phyloP scores from a whole-genome alignment of 495 filamentous ascomycete genomes.

The Neurospora sp. region DNA sequence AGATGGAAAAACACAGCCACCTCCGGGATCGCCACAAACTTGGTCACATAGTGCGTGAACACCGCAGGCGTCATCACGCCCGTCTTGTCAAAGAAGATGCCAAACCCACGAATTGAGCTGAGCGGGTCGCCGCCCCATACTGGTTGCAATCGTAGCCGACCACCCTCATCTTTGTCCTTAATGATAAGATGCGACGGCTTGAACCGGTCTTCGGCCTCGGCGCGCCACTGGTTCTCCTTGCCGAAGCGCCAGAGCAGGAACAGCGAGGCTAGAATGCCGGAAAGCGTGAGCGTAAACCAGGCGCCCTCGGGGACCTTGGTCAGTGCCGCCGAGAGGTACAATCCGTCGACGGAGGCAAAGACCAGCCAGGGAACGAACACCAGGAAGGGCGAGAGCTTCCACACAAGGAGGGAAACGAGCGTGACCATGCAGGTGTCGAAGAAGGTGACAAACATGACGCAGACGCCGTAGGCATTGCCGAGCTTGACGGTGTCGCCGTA shows the following conservation, averaged over 20 bases:
- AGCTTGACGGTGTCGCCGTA: slow-evolving; percentile 56
- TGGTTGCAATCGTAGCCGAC: slow-evolving; percentile 22
- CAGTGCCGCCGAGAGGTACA: slow-evolving; percentile 56
- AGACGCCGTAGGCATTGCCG: slow-evolving; percentile 45
- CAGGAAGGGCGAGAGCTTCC: slow-evolving; percentile 47
- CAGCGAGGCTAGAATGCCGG: slow-evolving; percentile 44
- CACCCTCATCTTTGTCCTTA: slow-evolving; percentile 10
- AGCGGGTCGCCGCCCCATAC: slow-evolving; percentile 38
- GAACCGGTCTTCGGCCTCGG: slow-evolving; percentile 52
- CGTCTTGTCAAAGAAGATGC: slow-evolving; percentile 59
- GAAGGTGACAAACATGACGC: slow-evolving; percentile 67
- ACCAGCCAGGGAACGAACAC: slow-evolving; percentile 52
- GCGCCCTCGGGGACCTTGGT: slow-evolving; percentile 63
- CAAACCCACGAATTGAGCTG: slow-evolving; percentile 41
- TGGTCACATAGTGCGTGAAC: slow-evolving; percentile 54
- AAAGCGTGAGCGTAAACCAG: slow-evolving; percentile 64
- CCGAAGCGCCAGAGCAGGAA: slow-evolving; percentile 67
- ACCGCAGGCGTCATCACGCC: slow-evolving; percentile 45
- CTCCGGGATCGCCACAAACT: slow-evolving; percentile 48
- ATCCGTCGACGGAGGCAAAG: slow-evolving; percentile 51
- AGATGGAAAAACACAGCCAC: slow-evolving; percentile 55
- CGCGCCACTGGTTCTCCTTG: slow-evolving; percentile 62
- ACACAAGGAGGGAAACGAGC: slow-evolving; percentile 57
- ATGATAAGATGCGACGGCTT: slow-evolving; percentile 35
- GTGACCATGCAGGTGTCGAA: slow-evolving; percentile 63